Percentiles rank a stretch among this genome's conserved stretches.
Evolutionary conservation across 352 stramenopile genomes (phyloP).

Genomic region (Pythium aphanidermatum): DNA sequence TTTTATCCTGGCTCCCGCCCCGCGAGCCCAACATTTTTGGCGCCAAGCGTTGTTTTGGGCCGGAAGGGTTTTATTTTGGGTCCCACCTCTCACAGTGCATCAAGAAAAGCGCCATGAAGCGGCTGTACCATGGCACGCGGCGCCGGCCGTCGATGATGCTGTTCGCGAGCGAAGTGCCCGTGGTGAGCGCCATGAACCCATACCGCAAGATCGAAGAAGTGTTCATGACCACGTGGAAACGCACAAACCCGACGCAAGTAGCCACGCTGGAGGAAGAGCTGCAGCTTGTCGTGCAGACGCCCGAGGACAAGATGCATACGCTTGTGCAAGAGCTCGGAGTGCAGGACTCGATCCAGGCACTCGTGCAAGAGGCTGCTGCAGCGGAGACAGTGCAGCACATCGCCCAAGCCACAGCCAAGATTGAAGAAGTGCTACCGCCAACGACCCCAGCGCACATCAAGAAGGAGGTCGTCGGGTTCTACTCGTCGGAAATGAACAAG

Average conservation of each 20-base stretch:
- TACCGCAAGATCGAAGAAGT: conserved; percentile 83
- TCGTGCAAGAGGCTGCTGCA: conserved; percentile 43
- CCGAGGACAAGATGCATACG: conserved; percentile 49
- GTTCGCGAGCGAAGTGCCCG: conserved; percentile 82
- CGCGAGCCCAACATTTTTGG: conserved; percentile 19
- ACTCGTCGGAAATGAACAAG: conserved; percentile 78
- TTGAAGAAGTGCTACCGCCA: conserved; percentile 41
- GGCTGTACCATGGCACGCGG: conserved; percentile 1
- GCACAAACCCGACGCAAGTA: conserved; percentile 68
- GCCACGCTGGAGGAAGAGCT: conserved; percentile 39
- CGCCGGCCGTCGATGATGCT: conserved; percentile 51
- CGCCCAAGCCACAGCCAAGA: conserved; percentile 29
- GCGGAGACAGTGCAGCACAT: conserved; percentile 41
- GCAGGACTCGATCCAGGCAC: conserved; percentile 41
- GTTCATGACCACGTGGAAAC: conserved; percentile 72
- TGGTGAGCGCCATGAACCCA: conserved; percentile 75
- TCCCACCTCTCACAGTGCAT: not conserved
- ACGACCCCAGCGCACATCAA: conserved; percentile 41
- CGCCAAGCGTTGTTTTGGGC: conserved; percentile 14
- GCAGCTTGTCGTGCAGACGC: conserved; percentile 29
- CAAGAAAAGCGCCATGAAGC: not conserved
- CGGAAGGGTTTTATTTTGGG: not conserved
- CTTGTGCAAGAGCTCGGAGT: conserved; percentile 52
- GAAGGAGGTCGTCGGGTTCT: conserved; percentile 63
- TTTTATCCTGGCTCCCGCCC: conserved; percentile 7